Evolutionary conservation across 192 early-diverging fungal genomes (phyloP).

Genomic region (Linnemannia zychae): DNA sequence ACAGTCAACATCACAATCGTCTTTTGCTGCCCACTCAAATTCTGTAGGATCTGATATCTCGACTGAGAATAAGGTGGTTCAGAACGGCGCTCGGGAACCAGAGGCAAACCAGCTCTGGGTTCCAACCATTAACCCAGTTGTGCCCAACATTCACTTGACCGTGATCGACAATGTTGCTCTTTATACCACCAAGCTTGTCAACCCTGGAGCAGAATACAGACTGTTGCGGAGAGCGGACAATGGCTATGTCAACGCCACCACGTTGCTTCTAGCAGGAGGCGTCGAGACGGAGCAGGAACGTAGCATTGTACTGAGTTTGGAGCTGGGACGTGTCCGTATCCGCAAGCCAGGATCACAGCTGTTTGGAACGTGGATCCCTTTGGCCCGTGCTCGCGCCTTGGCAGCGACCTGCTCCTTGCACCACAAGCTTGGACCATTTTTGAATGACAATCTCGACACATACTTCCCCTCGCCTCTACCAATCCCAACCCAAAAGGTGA

Average conservation of each 20-base stretch:
- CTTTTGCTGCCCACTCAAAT: background rate
- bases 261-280: constrained; percentile 89
- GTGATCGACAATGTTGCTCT: constrained; percentile 66
- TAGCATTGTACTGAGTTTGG: constrained; percentile 88
- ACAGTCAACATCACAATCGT: background rate
- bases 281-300: constrained; percentile 86
- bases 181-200: constrained; percentile 60
- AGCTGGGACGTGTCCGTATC: constrained; percentile 82
- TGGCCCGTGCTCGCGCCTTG: constrained; percentile 85
- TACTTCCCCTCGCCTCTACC: constrained; percentile 77
- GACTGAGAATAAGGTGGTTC: constrained; percentile 13
- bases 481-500: constrained; percentile 55
- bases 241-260: constrained; percentile 89
- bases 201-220: constrained; percentile 66
- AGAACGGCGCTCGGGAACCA: constrained; percentile 49
- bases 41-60: background rate
- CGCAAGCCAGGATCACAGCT: constrained; percentile 77
- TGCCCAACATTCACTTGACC: constrained; percentile 65
- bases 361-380: constrained; percentile 94
- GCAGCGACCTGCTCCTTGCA: constrained; percentile 87
- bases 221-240: constrained; percentile 87
- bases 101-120: constrained; percentile 52
- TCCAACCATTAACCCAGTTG: constrained; percentile 40
- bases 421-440: constrained; percentile 78
- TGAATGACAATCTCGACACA: constrained; percentile 79